A percentile compares a stretch with the other conserved stretches of the same genome.
Evolutionary conservation across 169 alveolate genomes (phyloP).

Genomic region (Cryptosporidium bovis): DNA sequence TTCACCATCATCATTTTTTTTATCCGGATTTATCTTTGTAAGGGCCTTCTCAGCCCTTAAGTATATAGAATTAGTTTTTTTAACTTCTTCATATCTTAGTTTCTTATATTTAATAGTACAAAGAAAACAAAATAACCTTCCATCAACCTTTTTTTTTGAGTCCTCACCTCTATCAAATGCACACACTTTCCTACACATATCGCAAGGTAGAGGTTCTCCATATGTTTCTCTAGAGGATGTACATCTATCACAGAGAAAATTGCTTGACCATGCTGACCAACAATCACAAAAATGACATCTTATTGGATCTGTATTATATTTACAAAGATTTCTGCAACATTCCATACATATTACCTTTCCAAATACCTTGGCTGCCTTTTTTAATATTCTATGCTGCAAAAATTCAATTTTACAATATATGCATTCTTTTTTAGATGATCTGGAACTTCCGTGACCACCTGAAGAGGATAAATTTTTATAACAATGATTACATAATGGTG

Average conservation of each 20-base stretch:
- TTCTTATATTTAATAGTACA: constrained; percentile 67
- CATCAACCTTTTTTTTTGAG: constrained; percentile 53
- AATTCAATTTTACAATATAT: constrained; percentile 56
- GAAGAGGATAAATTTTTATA: constrained; percentile 30
- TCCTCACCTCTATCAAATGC: constrained; percentile 73
- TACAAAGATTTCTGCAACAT: constrained; percentile 62
- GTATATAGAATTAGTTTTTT: constrained; percentile 53
- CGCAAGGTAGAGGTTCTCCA: constrained; percentile 74
- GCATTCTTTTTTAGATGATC: constrained; percentile 46
- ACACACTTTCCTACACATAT: constrained; percentile 70
- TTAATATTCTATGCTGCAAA: constrained; percentile 67
- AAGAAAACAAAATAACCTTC: constrained; percentile 56
- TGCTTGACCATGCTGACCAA: constrained; percentile 71
- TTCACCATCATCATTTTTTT: constrained; percentile 4
- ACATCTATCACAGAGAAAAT: constrained; percentile 68
- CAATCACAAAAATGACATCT: constrained; percentile 72
- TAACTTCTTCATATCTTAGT: constrained; percentile 45
- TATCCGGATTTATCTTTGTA: background rate
- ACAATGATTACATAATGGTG: constrained; percentile 61
- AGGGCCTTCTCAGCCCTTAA: constrained; percentile 46
- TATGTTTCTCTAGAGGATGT: constrained; percentile 34
- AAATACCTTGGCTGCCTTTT: constrained; percentile 48
- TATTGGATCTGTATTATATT: constrained; percentile 53
- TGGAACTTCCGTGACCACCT: background rate
- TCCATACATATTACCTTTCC: constrained; percentile 64